A percentile compares a stretch with the other conserved stretches of the same genome.
These are phyloP conservation scores for Gigaspora rosea DNA, from an alignment of 192 early-diverging fungal species.

Conservation along the genomic window DNA sequence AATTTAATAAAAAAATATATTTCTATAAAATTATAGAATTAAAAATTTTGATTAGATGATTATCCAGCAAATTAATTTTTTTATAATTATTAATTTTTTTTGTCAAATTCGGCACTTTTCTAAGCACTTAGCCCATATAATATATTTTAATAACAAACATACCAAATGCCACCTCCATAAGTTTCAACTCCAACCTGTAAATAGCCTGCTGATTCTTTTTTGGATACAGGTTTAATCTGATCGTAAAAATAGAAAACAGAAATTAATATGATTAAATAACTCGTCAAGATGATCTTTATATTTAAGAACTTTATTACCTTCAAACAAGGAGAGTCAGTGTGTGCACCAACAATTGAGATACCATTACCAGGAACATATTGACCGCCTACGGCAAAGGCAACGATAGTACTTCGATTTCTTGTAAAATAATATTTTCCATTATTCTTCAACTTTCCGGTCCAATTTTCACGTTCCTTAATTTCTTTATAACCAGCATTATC, in stretches of 20 bases:
- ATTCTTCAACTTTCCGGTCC: constrained; percentile 67
- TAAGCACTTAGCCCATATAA: background rate
- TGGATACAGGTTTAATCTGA: constrained; percentile 70
- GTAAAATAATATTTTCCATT: constrained; percentile 97
- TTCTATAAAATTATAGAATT: too few species aligned
- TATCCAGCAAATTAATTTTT: too few species aligned
- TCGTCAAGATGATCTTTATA: background rate
- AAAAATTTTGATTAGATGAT: too few species aligned
- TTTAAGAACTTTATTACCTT: constrained; percentile 73
- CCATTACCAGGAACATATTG: constrained; percentile 82
- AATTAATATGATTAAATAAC: background rate
- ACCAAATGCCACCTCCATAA: constrained; percentile 97
- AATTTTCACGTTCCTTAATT: constrained; percentile 88
- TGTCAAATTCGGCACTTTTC: too few species aligned
- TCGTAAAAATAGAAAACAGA: background rate
- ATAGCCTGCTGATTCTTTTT: constrained; percentile 84
- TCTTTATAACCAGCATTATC: constrained; percentile 78
- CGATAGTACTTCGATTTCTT: constrained; percentile 82
- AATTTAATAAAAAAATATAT: too few species aligned
- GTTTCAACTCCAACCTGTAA: constrained; percentile 88
- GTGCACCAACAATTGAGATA: constrained; percentile 89
- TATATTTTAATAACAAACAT: background rate
- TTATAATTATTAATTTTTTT: too few species aligned
- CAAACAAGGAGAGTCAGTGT: constrained; percentile 96
- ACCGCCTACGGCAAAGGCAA: constrained; percentile 94